phyloP scores from a whole-genome alignment of 2,329 filamentous ascomycete species.

The Leptosphaerulina australis region DNA sequence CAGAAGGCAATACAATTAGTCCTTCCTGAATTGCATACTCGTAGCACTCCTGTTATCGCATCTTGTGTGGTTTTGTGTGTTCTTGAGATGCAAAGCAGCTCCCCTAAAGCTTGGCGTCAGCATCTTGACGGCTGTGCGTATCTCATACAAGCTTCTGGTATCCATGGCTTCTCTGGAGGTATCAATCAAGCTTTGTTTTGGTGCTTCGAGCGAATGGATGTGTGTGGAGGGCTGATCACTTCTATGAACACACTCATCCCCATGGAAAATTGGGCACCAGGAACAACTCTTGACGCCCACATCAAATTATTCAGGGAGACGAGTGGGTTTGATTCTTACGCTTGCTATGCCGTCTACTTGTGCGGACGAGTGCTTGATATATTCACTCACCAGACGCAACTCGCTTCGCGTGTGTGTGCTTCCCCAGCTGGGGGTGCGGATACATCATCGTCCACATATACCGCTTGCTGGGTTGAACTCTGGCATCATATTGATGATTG shows the following conservation, averaged over 20 bases:
- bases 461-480: neutral
- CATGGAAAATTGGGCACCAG: slow-evolving; percentile 57
- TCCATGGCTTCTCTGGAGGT: slow-evolving; percentile 59
- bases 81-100: slow-evolving; percentile 58
- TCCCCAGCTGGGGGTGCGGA: neutral
- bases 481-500: neutral
- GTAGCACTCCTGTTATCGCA: slow-evolving; percentile 55
- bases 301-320: neutral
- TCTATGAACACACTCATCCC: slow-evolving; percentile 58
- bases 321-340: neutral
- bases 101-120: slow-evolving; percentile 59
- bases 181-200: slow-evolving; percentile 62
- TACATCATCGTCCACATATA: neutral
- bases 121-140: slow-evolving; percentile 64
- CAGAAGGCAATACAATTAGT: slow-evolving; percentile 60
- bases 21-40: slow-evolving; percentile 51
- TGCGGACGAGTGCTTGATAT: neutral
- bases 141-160: slow-evolving; percentile 58
- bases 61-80: slow-evolving; percentile 57
- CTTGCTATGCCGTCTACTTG: neutral
- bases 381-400: neutral
- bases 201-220: slow-evolving; percentile 65
- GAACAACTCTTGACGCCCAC: slow-evolving; percentile 25
- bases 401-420: neutral
- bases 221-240: slow-evolving; percentile 63